A percentile compares a stretch with the other conserved stretches of the same genome.
These are phyloP conservation scores for Vigna unguiculata DNA, from an alignment of 306 rosid genomes.

Conservation along the genomic window DNA sequence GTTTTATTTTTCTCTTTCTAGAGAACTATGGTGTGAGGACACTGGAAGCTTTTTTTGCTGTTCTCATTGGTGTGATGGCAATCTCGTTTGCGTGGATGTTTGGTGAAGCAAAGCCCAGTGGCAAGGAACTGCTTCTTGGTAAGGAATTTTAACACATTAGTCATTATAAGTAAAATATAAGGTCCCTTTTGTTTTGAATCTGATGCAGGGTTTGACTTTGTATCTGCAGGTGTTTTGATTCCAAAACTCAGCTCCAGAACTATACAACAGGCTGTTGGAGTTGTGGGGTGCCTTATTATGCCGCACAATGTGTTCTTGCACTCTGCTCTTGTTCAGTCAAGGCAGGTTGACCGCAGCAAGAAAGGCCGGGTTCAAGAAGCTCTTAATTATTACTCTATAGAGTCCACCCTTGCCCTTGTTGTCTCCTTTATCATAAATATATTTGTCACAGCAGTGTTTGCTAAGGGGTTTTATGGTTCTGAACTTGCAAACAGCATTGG, in stretches of 20 bases:
- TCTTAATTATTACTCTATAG: constrained; percentile 81
- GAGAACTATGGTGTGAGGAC: constrained; percentile 97
- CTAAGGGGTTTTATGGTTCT: constrained; percentile 87
- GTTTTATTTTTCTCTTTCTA: constrained; percentile 88
- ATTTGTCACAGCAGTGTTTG: constrained; percentile 91
- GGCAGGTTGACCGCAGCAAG: constrained; percentile 72
- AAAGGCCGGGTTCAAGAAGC: constrained; percentile 90
- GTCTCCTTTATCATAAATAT: constrained; percentile 82
- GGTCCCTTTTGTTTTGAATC: constrained; percentile 30
- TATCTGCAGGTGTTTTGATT: constrained; percentile 73
- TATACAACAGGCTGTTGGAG: constrained; percentile 91
- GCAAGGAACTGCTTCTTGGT: constrained; percentile 84
- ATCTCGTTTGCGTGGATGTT: constrained; percentile 94
- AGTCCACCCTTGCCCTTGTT: constrained; percentile 76
- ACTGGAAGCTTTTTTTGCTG: constrained; percentile 84
- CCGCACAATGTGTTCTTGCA: constrained; percentile 97
- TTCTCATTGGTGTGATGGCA: constrained; percentile 89
- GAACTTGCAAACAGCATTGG: constrained; percentile 74
- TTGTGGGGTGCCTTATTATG: constrained; percentile 97
- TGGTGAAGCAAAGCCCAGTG: constrained; percentile 88
- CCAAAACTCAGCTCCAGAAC: constrained; percentile 90
- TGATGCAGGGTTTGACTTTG: constrained; percentile 34
- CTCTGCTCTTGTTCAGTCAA: constrained; percentile 96
- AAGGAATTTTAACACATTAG: constrained; percentile 29
- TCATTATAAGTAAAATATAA: neutral